These are phyloP conservation scores for Blastocystis sp. DNA, from an alignment of 352 stramenopile species.

Conservation along the genomic window DNA sequence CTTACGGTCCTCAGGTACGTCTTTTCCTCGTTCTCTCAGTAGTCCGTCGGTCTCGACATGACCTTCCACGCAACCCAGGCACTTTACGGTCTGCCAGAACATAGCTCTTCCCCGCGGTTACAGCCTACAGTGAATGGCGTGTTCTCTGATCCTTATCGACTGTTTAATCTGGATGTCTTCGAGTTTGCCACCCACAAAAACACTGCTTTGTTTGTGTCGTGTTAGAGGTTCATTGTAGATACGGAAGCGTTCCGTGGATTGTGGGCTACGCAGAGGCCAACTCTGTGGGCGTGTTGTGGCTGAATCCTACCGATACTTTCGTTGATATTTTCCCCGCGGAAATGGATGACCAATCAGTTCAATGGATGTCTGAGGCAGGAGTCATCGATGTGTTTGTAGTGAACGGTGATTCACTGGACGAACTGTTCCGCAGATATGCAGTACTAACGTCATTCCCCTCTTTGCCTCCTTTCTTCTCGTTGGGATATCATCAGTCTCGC, in stretches of 20 bases:
- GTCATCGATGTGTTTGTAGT: constrained; percentile 93
- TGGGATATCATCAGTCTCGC: constrained; percentile 96
- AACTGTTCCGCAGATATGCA: constrained; percentile 84
- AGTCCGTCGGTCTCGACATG: constrained; percentile 89
- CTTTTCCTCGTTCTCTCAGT: constrained; percentile 67
- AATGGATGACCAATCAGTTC: constrained; percentile 78
- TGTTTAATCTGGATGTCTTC: constrained; percentile 99
- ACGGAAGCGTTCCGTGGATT: constrained; percentile 30
- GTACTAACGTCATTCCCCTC: constrained; percentile 81
- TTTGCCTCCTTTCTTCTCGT: constrained; percentile 88
- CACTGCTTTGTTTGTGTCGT: constrained; percentile 93
- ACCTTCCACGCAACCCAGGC: constrained; percentile 77
- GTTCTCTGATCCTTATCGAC: constrained; percentile 90
- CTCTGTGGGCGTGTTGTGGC: constrained; percentile 83
- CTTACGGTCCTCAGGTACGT: constrained; percentile 68
- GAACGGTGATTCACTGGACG: constrained; percentile 74
- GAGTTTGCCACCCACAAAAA: constrained; percentile 96
- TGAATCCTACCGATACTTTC: constrained; percentile 97
- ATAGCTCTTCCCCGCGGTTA: constrained; percentile 85
- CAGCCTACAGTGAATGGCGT: constrained; percentile 75
- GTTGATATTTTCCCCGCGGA: constrained; percentile 81
- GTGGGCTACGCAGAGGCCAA: background rate
- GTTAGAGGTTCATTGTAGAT: constrained; percentile 69
- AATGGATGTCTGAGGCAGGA: constrained; percentile 77
- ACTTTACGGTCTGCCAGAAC: constrained; percentile 93